phyloP scores from a whole-genome alignment of 768 basidiomycete species.

The Kondoa subrosea region DNA sequence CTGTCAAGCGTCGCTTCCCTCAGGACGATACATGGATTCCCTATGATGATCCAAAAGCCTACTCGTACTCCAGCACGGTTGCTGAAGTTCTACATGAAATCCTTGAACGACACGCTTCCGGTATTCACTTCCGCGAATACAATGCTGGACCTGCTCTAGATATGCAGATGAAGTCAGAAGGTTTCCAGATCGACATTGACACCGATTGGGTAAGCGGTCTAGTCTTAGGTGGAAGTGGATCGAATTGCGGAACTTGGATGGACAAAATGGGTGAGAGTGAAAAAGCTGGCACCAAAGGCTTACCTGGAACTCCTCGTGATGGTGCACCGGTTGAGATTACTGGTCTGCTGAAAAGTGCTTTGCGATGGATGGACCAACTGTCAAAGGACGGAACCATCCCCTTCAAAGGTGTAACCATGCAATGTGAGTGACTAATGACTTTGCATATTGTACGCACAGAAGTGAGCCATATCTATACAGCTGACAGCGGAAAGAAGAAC shows the following conservation, averaged over 20 bases:
- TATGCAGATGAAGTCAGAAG: conserved; percentile 81
- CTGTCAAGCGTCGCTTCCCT: conserved; percentile 84
- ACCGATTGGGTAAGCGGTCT: conserved; percentile 96
- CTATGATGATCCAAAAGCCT: conserved; percentile 74
- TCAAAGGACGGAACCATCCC: conserved; percentile 56
- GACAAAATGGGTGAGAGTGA: conserved; percentile 53
- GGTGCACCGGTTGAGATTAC: conserved; percentile 93
- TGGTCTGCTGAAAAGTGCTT: conserved; percentile 75
- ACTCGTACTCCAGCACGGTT: conserved; percentile 59
- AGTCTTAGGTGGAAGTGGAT: conserved; percentile 64
- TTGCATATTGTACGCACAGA: conserved; percentile 8
- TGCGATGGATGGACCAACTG: conserved; percentile 69
- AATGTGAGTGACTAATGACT: conserved; percentile 40
- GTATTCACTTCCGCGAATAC: conserved; percentile 86
- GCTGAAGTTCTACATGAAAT: conserved; percentile 97
- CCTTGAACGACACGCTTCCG: conserved; percentile 76
- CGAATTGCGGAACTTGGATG: conserved; percentile 94
- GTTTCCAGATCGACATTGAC: conserved; percentile 78
- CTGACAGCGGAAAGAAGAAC: conserved; percentile 48
- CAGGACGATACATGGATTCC: conserved; percentile 81
- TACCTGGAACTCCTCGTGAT: conserved; percentile 90
- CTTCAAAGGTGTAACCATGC: conserved; percentile 70
- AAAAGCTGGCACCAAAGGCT: conserved; percentile 80
- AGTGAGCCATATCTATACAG: conserved; percentile 34
- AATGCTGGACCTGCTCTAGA: conserved; percentile 96